Evolutionary conservation across 169 alveolate species (phyloP), one percentile per base, ranked within the genome.

Genomic region (Plasmodium gaboni): DNA sequence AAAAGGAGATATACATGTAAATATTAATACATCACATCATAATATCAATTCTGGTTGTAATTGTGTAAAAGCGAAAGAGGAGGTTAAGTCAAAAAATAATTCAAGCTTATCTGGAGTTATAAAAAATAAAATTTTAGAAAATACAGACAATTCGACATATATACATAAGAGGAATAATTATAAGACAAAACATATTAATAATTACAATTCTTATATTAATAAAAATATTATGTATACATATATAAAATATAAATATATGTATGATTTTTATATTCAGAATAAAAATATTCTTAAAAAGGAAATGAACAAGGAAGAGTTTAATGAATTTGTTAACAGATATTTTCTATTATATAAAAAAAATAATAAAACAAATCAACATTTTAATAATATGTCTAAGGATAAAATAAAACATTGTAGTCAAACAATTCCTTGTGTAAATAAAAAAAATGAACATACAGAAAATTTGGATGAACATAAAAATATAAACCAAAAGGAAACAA

Each of bases 251-350:
- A 86, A 86, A 61, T 48, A 32, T 26, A 61, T 72, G 63, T 86
- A 86, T 65, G 74, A 86, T 19, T 70, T 44, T 48, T 86, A 70
- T 50, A 51, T 70, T 46, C 92, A 86, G 61, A 42, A 71, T 53
- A 71, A 86, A 22, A 19, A 65, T 22, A 64, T 46, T 7, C 48
- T 55, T 6, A 65, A 80, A 44, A 68, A 67, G 2, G 19, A 80
- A 26, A 55, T 86, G 72, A 61, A 38, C 64, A 55, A 86, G 60
- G 46, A 57, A 19, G 48, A 86, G 24, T 46, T 70, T 59, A 70
- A 70, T 12, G 32, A 69, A 57, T 70, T 69, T 59, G 38, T 70
- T 7, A 59, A 70, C 6, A 86, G 57, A 73, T 51, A 86, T 22
- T 38, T 60, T 6, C 17, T 60, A 19, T n/a, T 70, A 60, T 17